These are phyloP conservation scores for Dissophora ornata DNA, from an alignment of 192 early-diverging fungal genomes.

Conservation along the genomic window DNA sequence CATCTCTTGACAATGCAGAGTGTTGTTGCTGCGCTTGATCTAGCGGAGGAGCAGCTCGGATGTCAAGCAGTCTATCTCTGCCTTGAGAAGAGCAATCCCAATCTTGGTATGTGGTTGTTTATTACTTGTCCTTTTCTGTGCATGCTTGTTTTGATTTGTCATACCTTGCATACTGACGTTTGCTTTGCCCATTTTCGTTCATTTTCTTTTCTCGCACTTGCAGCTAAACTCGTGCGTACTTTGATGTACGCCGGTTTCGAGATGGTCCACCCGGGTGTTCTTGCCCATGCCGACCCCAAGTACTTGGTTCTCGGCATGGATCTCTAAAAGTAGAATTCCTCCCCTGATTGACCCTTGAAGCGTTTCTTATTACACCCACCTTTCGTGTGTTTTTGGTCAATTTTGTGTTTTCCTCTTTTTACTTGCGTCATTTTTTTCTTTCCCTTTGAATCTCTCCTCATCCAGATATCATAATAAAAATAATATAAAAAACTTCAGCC, in stretches of 20 bases:
- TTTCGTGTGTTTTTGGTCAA: neutral
- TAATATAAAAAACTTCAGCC: conserved; percentile 11
- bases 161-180: neutral
- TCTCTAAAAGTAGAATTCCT: conserved; percentile 6
- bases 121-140: neutral
- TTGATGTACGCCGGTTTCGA: conserved; percentile 74
- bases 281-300: conserved; percentile 34
- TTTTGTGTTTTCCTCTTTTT: neutral
- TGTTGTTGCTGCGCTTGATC: conserved; percentile 44
- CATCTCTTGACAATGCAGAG: conserved; percentile 10
- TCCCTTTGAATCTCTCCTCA: conserved; percentile 11
- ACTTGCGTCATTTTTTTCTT: neutral
- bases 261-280: conserved; percentile 59
- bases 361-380: neutral
- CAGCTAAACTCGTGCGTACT: conserved; percentile 63
- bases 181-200: neutral
- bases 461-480: neutral
- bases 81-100: conserved; percentile 41
- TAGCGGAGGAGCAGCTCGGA: conserved; percentile 42
- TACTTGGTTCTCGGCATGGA: conserved; percentile 49
- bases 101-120: conserved; percentile 37
- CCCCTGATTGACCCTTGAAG: neutral
- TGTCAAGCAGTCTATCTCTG: conserved; percentile 36
- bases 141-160: too few species aligned
- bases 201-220: neutral